Conservation (phyloP, 768 basidiomycete species). For the Tephrocybe sp. region DNA sequence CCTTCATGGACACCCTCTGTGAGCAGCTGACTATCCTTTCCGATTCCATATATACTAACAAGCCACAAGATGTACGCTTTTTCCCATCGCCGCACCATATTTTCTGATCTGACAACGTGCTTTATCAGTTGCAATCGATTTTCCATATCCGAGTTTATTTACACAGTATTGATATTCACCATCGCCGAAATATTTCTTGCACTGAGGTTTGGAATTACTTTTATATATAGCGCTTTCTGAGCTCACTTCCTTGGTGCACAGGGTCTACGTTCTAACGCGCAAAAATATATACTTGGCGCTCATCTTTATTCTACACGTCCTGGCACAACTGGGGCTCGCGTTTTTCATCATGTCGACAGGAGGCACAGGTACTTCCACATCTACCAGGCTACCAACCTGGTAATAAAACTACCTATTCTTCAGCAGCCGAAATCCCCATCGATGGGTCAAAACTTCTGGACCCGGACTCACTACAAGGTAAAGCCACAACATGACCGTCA, state of each 20-base stretch:
- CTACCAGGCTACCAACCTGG: no score
- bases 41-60: not conserved
- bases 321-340: constrained; percentile 14
- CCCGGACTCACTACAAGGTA: constrained; percentile 1
- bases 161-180: constrained; percentile 18
- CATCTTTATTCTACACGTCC: constrained; percentile 9
- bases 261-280: constrained; percentile 17
- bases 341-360: constrained; percentile 14
- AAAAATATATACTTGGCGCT: constrained; percentile 14
- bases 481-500: not conserved
- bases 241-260: not conserved
- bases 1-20: constrained; percentile 10
- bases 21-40: not conserved
- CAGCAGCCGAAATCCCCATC: not conserved
- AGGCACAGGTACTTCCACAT: constrained; percentile 2
- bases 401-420: no score
- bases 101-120: not conserved
- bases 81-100: not conserved
- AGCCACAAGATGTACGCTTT: constrained; percentile 8
- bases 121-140: constrained; percentile 18
- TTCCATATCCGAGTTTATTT: constrained; percentile 16
- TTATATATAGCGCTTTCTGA: not conserved
- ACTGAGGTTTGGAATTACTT: constrained; percentile 11
- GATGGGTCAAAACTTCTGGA: not conserved
- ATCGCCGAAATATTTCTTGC: constrained; percentile 19